These are phyloP conservation scores for Candida ficus DNA, from an alignment of 805 yeast genomes.

Conservation along the genomic window DNA sequence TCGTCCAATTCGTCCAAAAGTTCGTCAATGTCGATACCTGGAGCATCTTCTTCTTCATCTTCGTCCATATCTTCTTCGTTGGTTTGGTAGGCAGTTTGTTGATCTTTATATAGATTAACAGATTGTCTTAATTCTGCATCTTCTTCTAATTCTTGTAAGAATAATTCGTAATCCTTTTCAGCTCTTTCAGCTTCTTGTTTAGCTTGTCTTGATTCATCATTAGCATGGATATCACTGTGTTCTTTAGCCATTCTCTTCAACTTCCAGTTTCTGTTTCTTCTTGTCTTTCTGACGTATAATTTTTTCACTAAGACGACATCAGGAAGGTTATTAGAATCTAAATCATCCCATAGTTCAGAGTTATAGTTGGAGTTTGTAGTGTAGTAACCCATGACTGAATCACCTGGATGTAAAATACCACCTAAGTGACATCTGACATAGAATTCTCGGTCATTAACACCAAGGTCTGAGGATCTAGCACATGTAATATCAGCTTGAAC, in stretches of 20 bases:
- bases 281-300: constrained; percentile 72
- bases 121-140: constrained; percentile 91
- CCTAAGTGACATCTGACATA: constrained; percentile 91
- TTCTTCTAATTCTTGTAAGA: constrained; percentile 96
- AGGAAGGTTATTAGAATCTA: constrained; percentile 58
- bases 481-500: constrained; percentile 88
- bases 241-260: constrained; percentile 97
- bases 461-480: constrained; percentile 86
- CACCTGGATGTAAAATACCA: constrained; percentile 94
- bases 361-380: constrained; percentile 83
- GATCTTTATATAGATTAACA: constrained; percentile 80
- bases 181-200: constrained; percentile 88
- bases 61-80: constrained; percentile 41
- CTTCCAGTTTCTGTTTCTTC: constrained; percentile 81
- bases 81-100: constrained; percentile 7
- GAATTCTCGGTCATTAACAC: constrained; percentile 75
- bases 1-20: constrained; percentile 92
- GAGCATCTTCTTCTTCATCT: constrained; percentile 76
- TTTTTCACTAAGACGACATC: constrained; percentile 90
- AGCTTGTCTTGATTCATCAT: constrained; percentile 65
- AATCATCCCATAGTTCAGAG: constrained; percentile 75
- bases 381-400: constrained; percentile 88
- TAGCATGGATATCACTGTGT: constrained; percentile 81
- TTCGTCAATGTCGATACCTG: constrained; percentile 86
- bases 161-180: constrained; percentile 89